These are phyloP conservation scores for Phragmites australis DNA, from an alignment of 176 grass and related monocot genomes.

Conservation along the genomic window DNA sequence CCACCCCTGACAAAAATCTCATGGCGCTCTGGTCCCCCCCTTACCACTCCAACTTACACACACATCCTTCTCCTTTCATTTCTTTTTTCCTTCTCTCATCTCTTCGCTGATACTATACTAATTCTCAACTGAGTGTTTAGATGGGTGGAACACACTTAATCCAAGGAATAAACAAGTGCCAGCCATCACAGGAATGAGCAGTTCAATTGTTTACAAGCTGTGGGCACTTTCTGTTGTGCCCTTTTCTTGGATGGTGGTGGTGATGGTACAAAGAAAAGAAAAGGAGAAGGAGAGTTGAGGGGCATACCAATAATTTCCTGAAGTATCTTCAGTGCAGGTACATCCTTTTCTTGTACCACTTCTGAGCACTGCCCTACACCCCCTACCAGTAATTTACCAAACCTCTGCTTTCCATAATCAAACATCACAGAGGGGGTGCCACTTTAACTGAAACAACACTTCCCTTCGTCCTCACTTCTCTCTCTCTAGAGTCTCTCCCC, in stretches of 20 bases:
- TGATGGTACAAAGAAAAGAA: constrained; percentile 38
- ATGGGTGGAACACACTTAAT: constrained; percentile 40
- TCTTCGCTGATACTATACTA: no score
- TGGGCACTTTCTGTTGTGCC: constrained; percentile 35
- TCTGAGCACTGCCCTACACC: constrained; percentile 41
- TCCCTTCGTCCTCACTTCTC: constrained; percentile 12
- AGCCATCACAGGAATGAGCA: constrained; percentile 28
- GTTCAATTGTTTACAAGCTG: constrained; percentile 40
- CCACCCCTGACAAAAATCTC: constrained; percentile 45
- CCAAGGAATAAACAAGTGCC: constrained; percentile 38
- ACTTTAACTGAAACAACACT: constrained; percentile 55
- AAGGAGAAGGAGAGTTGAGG: constrained; percentile 11
- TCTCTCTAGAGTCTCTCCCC: neutral
- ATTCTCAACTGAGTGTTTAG: no score
- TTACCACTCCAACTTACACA: neutral
- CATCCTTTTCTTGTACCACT: constrained; percentile 48
- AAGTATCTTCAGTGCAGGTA: constrained; percentile 39
- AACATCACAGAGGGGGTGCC: constrained; percentile 44
- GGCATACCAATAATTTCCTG: constrained; percentile 27
- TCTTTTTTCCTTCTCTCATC: no score
- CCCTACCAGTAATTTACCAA: constrained; percentile 61
- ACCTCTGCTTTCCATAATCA: constrained; percentile 64
- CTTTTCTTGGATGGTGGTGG: constrained; percentile 44
- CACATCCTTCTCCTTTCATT: constrained; percentile 7
- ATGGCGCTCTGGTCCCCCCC: constrained; percentile 41